phyloP scores from a whole-genome alignment of 352 stramenopile genomes.

The Lagenidium sp. region DNA sequence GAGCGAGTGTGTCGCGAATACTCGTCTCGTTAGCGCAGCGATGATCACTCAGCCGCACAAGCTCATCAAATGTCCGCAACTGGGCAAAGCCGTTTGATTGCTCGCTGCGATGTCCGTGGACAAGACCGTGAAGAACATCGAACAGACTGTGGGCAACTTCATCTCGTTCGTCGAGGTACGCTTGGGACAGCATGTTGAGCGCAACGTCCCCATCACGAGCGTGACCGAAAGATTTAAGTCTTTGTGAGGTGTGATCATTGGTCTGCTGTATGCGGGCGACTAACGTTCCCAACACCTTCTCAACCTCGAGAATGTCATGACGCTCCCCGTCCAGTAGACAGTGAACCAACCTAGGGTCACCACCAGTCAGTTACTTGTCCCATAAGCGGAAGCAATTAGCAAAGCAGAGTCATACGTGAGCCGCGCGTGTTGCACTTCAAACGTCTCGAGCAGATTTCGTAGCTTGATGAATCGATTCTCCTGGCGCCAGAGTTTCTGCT shows the following conservation, averaged over 20 bases:
- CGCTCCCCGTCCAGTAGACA: slow-evolving; percentile 21
- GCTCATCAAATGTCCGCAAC: slow-evolving; percentile 19
- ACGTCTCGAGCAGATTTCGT: slow-evolving; percentile 15
- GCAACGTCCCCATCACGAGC: slow-evolving; percentile 2
- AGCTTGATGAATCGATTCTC: slow-evolving; percentile 29
- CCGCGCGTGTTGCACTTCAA: slow-evolving; percentile 27
- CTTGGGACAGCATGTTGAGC: slow-evolving; percentile 5
- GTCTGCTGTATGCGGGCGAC: background rate
- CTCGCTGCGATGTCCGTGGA: background rate
- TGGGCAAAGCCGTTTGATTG: background rate
- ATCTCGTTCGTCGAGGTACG: slow-evolving; percentile 13
- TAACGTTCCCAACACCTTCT: slow-evolving; percentile 11
- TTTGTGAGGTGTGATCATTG: slow-evolving; percentile 6
- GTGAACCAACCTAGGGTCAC: slow-evolving; percentile 16
- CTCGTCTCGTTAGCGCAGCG: slow-evolving; percentile 8
- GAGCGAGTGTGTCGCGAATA: background rate
- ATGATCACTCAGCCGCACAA: slow-evolving; percentile 11
- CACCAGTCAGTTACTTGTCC: background rate
- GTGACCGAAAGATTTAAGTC: slow-evolving; percentile 5
- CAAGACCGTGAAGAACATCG: slow-evolving; percentile 4
- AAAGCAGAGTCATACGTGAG: slow-evolving; percentile 17
- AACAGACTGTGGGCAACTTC: slow-evolving; percentile 11
- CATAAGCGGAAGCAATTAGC: no score
- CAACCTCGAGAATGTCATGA: slow-evolving; percentile 14
- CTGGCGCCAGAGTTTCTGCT: slow-evolving; percentile 36